These are phyloP conservation scores for Suillus hirtellus DNA, from an alignment of 768 basidiomycete genomes.

Conservation along the genomic window DNA sequence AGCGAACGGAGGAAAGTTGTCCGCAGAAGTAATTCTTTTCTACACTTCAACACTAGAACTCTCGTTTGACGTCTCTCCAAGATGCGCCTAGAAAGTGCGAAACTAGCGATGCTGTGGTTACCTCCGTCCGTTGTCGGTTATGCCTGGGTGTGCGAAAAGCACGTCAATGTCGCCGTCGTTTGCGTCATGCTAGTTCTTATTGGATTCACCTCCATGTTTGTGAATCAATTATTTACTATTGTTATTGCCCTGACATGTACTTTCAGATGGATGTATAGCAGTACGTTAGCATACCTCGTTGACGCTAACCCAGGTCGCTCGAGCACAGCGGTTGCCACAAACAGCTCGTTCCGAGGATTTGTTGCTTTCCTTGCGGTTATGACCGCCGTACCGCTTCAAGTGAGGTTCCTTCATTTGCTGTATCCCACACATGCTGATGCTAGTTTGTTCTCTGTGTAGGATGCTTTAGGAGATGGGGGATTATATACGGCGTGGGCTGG, in stretches of 20 bases:
- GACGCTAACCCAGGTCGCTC: slow-evolving; percentile 85
- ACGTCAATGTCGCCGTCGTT: slow-evolving; percentile 63
- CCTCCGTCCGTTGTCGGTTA: slow-evolving; percentile 66
- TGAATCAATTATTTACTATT: slow-evolving; percentile 5
- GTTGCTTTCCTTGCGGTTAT: slow-evolving; percentile 73
- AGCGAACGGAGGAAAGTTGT: slow-evolving; percentile 45
- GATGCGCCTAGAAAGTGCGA: slow-evolving; percentile 74
- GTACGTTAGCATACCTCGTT: slow-evolving; percentile 80
- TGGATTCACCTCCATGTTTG: slow-evolving; percentile 77
- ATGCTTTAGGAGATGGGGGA: slow-evolving; percentile 76
- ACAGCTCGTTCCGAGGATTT: slow-evolving; percentile 73
- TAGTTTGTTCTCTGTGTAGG: slow-evolving; percentile 34
- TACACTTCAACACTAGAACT: not conserved
- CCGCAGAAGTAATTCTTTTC: slow-evolving; percentile 58
- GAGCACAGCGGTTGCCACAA: slow-evolving; percentile 71
- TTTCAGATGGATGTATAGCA: slow-evolving; percentile 58
- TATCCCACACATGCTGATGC: not conserved
- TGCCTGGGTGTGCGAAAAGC: slow-evolving; percentile 71
- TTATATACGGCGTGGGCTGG: slow-evolving; percentile 70
- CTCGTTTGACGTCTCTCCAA: slow-evolving; percentile 26
- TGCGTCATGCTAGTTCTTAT: slow-evolving; percentile 70
- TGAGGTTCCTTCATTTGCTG: slow-evolving; percentile 17
- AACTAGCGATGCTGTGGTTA: slow-evolving; percentile 50
- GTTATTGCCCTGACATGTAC: slow-evolving; percentile 6
- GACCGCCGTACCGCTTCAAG: slow-evolving; percentile 70